Percentiles rank a stretch among this genome's conserved stretches.
Evolutionary conservation across 2,329 filamentous ascomycete species (phyloP).

Genomic region (Corynespora cassiicola): DNA sequence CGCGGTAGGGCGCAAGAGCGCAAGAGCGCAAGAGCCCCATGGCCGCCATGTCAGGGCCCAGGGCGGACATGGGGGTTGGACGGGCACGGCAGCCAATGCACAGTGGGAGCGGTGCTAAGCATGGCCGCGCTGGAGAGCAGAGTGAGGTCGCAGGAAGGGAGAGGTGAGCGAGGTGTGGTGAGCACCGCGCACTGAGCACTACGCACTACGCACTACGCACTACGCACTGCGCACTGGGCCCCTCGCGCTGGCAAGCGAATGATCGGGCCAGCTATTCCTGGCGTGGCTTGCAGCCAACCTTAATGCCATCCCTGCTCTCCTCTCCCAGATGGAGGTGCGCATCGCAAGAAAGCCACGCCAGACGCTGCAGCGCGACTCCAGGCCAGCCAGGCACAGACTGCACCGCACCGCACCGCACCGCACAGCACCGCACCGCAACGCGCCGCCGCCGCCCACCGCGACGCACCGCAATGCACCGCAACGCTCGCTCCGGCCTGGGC

Average conservation of each 20-base stretch:
- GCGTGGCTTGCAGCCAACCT: slow-evolving; percentile 48
- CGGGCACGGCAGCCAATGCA: slow-evolving; percentile 32
- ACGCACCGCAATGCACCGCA: neutral
- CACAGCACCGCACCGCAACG: slow-evolving; percentile 29
- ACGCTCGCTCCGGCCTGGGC: neutral
- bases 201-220: slow-evolving; percentile 29
- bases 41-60: slow-evolving; percentile 16
- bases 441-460: slow-evolving; percentile 11
- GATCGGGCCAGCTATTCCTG: slow-evolving; percentile 44
- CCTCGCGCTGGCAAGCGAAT: slow-evolving; percentile 28
- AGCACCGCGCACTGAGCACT: slow-evolving; percentile 38
- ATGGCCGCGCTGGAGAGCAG: slow-evolving; percentile 26
- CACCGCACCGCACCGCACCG: slow-evolving; percentile 2
- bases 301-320: slow-evolving; percentile 42
- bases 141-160: slow-evolving; percentile 30
- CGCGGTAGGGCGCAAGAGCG: slow-evolving; percentile 13
- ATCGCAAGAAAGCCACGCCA: slow-evolving; percentile 36
- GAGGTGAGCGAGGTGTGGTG: slow-evolving; percentile 10
- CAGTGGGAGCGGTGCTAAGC: slow-evolving; percentile 23
- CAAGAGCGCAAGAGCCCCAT: slow-evolving; percentile 28
- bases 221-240: slow-evolving; percentile 31
- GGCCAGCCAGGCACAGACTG: too few species aligned
- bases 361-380: too few species aligned
- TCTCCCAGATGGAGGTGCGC: slow-evolving; percentile 27
- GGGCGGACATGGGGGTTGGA: slow-evolving; percentile 26